Base-by-base conservation (phyloP, 768 basidiomycete species). In the Calocybe cyanea region DNA sequence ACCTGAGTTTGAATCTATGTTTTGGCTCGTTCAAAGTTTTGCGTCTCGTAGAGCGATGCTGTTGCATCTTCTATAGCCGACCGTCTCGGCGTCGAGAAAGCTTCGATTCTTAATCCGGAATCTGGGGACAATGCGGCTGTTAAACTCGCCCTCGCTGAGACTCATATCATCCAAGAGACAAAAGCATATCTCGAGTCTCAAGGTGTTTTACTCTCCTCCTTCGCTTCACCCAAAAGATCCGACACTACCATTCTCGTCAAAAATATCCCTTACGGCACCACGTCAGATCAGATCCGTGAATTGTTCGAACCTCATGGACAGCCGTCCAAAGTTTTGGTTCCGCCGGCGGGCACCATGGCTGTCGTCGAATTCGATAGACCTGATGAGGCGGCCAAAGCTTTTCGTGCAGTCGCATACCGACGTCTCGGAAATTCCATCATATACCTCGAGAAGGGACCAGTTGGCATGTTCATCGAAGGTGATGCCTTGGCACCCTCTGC, bases 61-160 rank as follows among this genome's bases (percentile, higher is more conserved):
- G 94, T 98, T 0, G 83, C 85, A 0, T 85, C 89, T 1, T 94
- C 92, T 1, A 79, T 98, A 20, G 92, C 95, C 0, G 83, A 87
- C 50, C 80, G 94, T 8, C 85, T 98, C 77, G 85, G 79, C 46
- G 78, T 98, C 33, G 67, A 83, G 20, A 98, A 98, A 66, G 71
- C 91, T 1, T 87, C 89, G 23, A 87, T 99, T 18, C 73, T 98
- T 45, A 90, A 91, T 60, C 83, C 91, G 0, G 87, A 92, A 48
- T 67, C 68, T 0, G 81, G 81, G 1, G 78, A 80, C 43, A 85
- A 84, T 51, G 80, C 88, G 0, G 93, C 95, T 2, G 92, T 97
- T 46, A 96, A 94, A 62, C 82, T 98, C 31, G 95, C 96, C 0
- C 72, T 98, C 31, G 95, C 96, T 0, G 96, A 99, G 65, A 96